phyloP scores from a whole-genome alignment of 805 yeast species.

The Wilhelminamyces savonicus region DNA sequence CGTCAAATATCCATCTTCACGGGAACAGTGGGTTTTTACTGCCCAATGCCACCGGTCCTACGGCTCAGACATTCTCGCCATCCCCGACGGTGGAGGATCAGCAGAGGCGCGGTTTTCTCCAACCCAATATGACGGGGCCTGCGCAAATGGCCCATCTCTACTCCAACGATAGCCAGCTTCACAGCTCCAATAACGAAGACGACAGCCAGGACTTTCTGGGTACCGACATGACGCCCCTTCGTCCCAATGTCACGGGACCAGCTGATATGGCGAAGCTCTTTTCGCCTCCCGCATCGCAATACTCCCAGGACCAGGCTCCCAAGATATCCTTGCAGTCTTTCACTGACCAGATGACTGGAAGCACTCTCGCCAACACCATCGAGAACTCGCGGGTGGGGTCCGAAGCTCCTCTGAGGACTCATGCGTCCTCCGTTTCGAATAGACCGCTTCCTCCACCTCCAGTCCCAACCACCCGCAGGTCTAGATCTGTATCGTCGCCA shows the following conservation, averaged over 20 bases:
- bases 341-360: constrained; percentile 36
- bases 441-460: constrained; percentile 25
- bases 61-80: constrained; percentile 3
- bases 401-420: too few relatives aligned
- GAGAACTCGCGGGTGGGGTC: constrained; percentile 26
- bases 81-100: constrained; percentile 8
- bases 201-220: constrained; percentile 1
- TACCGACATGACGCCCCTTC: constrained; percentile 9
- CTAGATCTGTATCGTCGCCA: constrained; percentile 27
- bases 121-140: constrained; percentile 44
- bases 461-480: constrained; percentile 32
- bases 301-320: constrained; percentile 11
- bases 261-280: constrained; percentile 30
- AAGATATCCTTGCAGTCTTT: constrained; percentile 32
- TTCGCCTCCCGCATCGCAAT: constrained; percentile 11
- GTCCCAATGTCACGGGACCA: constrained; percentile 25
- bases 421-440: constrained; percentile 7
- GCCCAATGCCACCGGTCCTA: not conserved
- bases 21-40: not conserved
- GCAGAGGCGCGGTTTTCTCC: too few relatives aligned
- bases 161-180: not conserved
- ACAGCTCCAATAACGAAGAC: too few relatives aligned
- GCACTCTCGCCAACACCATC: constrained; percentile 26
- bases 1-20: constrained; percentile 45
- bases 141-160: constrained; percentile 33